Conservation (phyloP, 345 rosid species). For the Eucalyptus shirleyi region DNA sequence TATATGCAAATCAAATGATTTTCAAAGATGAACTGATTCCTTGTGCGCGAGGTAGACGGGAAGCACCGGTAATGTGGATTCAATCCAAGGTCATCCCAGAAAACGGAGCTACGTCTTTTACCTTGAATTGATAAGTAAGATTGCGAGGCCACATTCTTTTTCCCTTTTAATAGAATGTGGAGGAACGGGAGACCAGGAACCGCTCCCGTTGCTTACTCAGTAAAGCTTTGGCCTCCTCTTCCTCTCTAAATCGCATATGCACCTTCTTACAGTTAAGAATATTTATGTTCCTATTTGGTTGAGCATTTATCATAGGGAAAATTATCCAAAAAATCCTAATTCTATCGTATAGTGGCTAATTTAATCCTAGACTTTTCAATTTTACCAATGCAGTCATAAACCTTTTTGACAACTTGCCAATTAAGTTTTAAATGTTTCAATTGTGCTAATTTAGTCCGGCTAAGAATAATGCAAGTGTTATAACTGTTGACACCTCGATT, state of each 20-base stretch:
- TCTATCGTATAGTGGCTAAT: fast-evolving
- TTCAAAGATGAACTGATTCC: background rate
- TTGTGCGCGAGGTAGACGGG: background rate
- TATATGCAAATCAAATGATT: background rate
- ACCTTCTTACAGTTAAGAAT: background rate
- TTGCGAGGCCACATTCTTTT: background rate
- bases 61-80: background rate
- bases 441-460: fast-evolving
- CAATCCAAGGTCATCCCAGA: background rate
- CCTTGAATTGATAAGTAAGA: background rate
- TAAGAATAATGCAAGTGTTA: fast-evolving
- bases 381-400: fast-evolving
- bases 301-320: background rate
- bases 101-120: background rate
- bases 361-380: no score
- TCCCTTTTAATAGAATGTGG: background rate
- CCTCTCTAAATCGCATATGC: background rate
- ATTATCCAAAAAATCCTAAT: fast-evolving
- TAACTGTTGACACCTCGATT: no score
- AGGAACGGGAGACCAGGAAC: background rate
- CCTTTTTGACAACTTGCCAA: no score
- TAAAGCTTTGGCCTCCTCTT: background rate
- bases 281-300: background rate
- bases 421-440: fast-evolving
- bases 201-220: fast-evolving